phyloP scores from a whole-genome alignment of 148 eudicot genomes.

The Dysphania ambrosioides region DNA sequence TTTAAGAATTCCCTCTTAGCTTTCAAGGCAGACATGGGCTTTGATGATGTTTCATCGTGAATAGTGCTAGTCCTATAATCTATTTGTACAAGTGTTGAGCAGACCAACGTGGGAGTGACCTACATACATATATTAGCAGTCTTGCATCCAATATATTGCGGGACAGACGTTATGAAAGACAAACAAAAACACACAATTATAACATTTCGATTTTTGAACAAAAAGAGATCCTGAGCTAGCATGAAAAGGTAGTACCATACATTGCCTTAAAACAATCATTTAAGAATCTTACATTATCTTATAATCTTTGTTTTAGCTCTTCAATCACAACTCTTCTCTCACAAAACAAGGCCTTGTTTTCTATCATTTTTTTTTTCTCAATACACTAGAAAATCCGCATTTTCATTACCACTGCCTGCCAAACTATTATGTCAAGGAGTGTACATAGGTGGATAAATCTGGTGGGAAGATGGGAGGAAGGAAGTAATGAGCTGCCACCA shows the following conservation, averaged over 20 bases:
- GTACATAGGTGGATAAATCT: slow-evolving; percentile 18
- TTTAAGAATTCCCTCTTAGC: not conserved
- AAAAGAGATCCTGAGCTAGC: too few relatives aligned
- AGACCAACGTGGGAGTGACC: not conserved
- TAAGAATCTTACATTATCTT: not conserved
- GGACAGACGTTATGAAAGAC: slow-evolving; percentile 4
- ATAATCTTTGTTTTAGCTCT: not conserved
- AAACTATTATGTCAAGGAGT: slow-evolving; percentile 5
- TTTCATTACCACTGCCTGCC: not conserved
- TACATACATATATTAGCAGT: not conserved
- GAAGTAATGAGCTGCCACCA: slow-evolving; percentile 38
- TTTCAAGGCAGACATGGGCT: not conserved
- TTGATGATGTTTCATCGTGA: not conserved
- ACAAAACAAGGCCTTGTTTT: not conserved
- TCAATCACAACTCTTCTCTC: not conserved
- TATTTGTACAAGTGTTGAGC: not conserved
- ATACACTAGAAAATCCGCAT: too few relatives aligned
- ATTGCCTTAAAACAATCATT: not conserved
- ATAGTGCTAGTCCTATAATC: not conserved
- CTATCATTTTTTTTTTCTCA: not conserved
- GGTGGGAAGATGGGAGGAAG: slow-evolving; percentile 26
- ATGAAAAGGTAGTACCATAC: too few relatives aligned
- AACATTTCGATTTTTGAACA: not conserved
- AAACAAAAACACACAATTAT: not conserved
- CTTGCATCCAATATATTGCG: not conserved